phyloP scores from a whole-genome alignment of 352 stramenopile species.

The Phytopythium delawarense region DNA sequence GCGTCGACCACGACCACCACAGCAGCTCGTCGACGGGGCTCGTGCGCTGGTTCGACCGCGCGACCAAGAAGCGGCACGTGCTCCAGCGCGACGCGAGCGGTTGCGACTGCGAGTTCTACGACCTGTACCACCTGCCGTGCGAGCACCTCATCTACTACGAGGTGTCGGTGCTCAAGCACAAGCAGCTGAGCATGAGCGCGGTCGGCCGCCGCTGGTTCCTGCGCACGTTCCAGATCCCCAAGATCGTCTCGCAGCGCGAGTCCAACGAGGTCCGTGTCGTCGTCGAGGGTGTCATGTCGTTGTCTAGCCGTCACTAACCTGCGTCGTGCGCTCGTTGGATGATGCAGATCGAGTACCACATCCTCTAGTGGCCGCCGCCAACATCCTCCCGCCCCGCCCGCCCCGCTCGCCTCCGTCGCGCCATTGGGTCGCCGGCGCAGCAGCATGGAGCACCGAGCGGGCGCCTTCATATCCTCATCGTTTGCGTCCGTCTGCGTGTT shows the following conservation, averaged over 20 bases:
- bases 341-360: conserved; percentile 60
- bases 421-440: background rate
- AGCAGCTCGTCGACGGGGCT: conserved; percentile 13
- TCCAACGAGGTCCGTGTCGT: conserved; percentile 53
- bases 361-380: conserved; percentile 22
- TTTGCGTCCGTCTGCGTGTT: background rate
- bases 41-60: conserved; percentile 51
- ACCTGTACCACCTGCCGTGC: conserved; percentile 59
- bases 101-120: conserved; percentile 68
- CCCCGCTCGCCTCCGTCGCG: background rate
- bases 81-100: conserved; percentile 52
- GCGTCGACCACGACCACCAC: background rate
- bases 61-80: conserved; percentile 55
- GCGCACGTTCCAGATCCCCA: conserved; percentile 61
- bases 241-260: conserved; percentile 49
- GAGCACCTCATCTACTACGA: conserved; percentile 78
- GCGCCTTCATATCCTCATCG: background rate
- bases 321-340: background rate
- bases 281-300: background rate
- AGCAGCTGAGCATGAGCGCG: conserved; percentile 58
- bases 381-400: background rate
- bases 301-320: background rate
- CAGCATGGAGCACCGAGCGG: background rate
- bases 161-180: conserved; percentile 52
- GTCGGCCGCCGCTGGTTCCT: conserved; percentile 62